These are phyloP conservation scores for Rubia peregrina DNA, from an alignment of 305 asterid species.

Conservation along the genomic window DNA sequence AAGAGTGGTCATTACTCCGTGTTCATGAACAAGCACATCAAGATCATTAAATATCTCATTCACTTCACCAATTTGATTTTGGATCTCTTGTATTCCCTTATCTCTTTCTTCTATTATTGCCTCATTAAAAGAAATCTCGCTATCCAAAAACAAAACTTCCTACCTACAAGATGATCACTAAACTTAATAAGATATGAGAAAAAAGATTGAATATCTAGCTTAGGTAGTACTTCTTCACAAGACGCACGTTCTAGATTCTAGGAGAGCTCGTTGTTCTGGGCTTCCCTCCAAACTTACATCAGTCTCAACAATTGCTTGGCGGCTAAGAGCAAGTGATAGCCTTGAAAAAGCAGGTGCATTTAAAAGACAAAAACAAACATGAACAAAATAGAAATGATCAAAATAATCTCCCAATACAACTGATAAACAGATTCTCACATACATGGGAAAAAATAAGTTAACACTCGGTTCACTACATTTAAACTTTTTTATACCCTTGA, in stretches of 20 bases:
- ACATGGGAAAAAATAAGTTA: background rate
- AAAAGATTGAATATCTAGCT: background rate
- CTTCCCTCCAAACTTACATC: conserved; percentile 37
- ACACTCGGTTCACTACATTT: background rate
- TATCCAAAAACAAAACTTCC: conserved; percentile 74
- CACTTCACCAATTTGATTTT: conserved; percentile 90
- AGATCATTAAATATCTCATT: conserved; percentile 92
- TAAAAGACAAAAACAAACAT: too few species aligned
- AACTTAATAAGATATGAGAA: conserved; percentile 11
- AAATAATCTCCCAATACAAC: background rate
- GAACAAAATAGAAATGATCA: too few species aligned
- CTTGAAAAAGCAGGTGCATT: background rate
- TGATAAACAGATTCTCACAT: background rate
- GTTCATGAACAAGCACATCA: conserved; percentile 77
- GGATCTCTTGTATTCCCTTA: conserved; percentile 90
- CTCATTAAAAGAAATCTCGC: conserved; percentile 77
- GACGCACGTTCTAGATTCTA: conserved; percentile 66
- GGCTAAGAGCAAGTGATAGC: background rate
- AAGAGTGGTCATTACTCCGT: conserved; percentile 57
- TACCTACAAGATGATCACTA: conserved; percentile 46
- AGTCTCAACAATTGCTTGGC: conserved; percentile 35
- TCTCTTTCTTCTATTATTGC: conserved; percentile 93
- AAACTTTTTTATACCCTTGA: background rate
- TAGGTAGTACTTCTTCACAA: background rate
- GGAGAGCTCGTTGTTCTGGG: conserved; percentile 56